Conservation (phyloP, 2,329 filamentous ascomycete species). For the Cordyceps sp. region DNA sequence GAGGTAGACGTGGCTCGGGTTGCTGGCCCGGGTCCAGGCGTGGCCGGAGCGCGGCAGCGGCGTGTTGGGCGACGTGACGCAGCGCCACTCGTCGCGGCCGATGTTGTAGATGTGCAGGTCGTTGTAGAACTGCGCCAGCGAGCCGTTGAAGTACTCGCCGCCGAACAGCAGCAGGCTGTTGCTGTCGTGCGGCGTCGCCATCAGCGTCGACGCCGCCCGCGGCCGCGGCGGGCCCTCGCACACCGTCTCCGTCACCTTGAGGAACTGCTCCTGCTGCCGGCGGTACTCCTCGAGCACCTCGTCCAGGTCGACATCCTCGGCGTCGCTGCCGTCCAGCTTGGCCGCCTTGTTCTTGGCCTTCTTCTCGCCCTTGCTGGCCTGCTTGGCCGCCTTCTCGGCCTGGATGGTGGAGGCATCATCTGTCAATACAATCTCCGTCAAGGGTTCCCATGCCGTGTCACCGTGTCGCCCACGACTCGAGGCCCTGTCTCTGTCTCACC, state of each 20-base stretch:
- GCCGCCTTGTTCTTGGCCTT: slow-evolving; percentile 57
- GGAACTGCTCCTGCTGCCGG: slow-evolving; percentile 81
- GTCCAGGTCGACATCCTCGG: slow-evolving; percentile 84
- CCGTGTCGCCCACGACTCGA: no score
- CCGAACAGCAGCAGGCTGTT: slow-evolving; percentile 87
- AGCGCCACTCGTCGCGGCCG: slow-evolving; percentile 77
- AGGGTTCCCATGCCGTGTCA: no score
- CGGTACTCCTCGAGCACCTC: slow-evolving; percentile 85
- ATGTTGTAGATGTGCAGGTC: slow-evolving; percentile 57
- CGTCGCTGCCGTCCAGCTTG: slow-evolving; percentile 67
- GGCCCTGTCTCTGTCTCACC: slow-evolving; percentile 10
- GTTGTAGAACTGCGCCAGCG: slow-evolving; percentile 57
- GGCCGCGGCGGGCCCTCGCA: slow-evolving; percentile 57
- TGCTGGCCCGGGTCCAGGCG: slow-evolving; percentile 83
- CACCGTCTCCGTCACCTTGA: slow-evolving; percentile 76
- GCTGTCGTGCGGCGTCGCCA: slow-evolving; percentile 71
- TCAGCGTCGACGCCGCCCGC: slow-evolving; percentile 62
- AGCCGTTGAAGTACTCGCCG: slow-evolving; percentile 91
- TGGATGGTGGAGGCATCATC: no score
- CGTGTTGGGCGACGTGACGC: slow-evolving; percentile 78
- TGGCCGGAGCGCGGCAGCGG: slow-evolving; percentile 84
- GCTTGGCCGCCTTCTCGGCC: slow-evolving; percentile 56
- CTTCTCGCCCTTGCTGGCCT: slow-evolving; percentile 80
- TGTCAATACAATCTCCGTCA: no score
- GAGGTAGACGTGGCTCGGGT: slow-evolving; percentile 70